Base-by-base conservation (phyloP, 768 basidiomycete species). In the Boletellus ananas region DNA sequence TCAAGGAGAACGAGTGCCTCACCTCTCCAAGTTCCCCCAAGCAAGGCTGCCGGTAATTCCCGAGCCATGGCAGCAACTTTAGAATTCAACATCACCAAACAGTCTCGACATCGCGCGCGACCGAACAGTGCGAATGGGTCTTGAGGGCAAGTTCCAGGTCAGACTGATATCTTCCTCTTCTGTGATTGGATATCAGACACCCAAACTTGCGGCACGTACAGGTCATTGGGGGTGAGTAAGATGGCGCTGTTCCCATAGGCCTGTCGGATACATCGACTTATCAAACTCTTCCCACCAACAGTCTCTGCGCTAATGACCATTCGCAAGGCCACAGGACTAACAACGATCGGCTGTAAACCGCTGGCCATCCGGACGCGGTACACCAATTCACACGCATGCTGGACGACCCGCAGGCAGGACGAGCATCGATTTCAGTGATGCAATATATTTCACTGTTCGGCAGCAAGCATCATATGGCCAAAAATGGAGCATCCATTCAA, bases 361-460 rank as follows among this genome's bases (percentile, higher is more conserved):
- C n/a, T 29, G 13, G 11, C n/a, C 41, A 29, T 16, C 41, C 13
- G 21, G 17, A 25, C n/a, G 39, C 14, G 20, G 27, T 23, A 40
- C 17, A 9, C 14, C 14, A 10, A 20, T 25, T 23, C 10, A 20
- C 14, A 40, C 14, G 38, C 21, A 23, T 40, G 20, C 7, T 16
- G 21, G 1, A 40, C 23, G 39, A 9, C 23, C 12, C 23, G 14
- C 16, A 8, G 39, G 39, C 14, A 23, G 6, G 14, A 40, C 23
- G 23, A 27, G 8, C 23, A 40, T 14, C 39, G 14, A 10, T 16
- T 37, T 37, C 36, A 9, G 23, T 39, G 16, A 25, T n/a, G 16
- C 16, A 13, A 27, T 16, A 16, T 40, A 4, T 16, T 27, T 40
- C 39, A 16, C 8, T 23, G 14, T 40, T 25, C 14, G 84, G 78